These are phyloP conservation scores for Plasmopara viticola DNA, from an alignment of 352 stramenopile species.

Conservation along the genomic window DNA sequence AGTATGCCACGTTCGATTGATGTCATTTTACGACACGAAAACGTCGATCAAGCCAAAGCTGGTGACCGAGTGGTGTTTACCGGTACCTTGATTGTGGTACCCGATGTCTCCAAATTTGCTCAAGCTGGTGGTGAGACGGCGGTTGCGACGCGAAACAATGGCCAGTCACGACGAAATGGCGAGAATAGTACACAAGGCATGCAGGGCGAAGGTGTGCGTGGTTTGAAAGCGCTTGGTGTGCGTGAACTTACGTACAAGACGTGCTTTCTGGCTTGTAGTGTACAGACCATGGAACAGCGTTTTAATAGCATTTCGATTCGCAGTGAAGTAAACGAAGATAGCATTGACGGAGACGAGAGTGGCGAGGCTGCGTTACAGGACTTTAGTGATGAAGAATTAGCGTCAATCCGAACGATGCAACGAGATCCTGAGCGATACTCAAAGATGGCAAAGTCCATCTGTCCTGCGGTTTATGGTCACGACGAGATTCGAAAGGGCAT, in stretches of 20 bases:
- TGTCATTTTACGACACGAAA: slow-evolving; percentile 96
- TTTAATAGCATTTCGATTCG: slow-evolving; percentile 86
- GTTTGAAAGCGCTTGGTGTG: slow-evolving; percentile 93
- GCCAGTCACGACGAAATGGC: slow-evolving; percentile 26
- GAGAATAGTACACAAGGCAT: slow-evolving; percentile 77
- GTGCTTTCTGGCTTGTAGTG: slow-evolving; percentile 94
- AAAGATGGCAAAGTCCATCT: slow-evolving; percentile 94
- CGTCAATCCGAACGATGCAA: slow-evolving; percentile 91
- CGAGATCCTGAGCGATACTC: slow-evolving; percentile 85
- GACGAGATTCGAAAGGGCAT: slow-evolving; percentile 91
- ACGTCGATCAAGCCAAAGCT: slow-evolving; percentile 95
- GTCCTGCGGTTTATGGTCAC: slow-evolving; percentile 96
- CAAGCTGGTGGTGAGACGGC: slow-evolving; percentile 60
- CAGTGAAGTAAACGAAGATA: slow-evolving; percentile 60
- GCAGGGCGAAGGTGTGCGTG: slow-evolving; percentile 89
- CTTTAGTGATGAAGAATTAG: slow-evolving; percentile 90
- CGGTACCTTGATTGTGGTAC: slow-evolving; percentile 93
- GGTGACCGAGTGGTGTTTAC: slow-evolving; percentile 95
- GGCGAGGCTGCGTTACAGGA: slow-evolving; percentile 37
- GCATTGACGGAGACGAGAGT: slow-evolving; percentile 24
- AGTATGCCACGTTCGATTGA: slow-evolving; percentile 96
- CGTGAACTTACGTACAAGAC: slow-evolving; percentile 97
- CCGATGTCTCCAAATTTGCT: slow-evolving; percentile 91
- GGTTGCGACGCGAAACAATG: slow-evolving; percentile 40
- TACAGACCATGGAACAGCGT: slow-evolving; percentile 88